Conservation (phyloP, 306 rosid species). For the Prunus armeniaca region DNA sequence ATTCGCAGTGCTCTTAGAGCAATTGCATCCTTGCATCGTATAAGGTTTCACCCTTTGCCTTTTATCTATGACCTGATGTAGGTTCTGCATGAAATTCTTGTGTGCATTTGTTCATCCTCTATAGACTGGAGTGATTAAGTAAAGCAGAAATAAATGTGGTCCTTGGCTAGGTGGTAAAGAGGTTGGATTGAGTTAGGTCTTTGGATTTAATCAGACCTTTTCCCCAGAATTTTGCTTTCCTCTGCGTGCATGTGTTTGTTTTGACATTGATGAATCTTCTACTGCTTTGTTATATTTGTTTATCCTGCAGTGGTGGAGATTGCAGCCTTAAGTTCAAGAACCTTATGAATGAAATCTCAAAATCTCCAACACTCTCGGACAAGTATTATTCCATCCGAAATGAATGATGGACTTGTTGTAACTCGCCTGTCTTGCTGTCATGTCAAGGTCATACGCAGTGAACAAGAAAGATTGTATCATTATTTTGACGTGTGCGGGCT, state of each 20-base stretch:
- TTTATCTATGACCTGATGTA: background rate
- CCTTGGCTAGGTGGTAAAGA: background rate
- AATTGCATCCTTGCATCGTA: conserved; percentile 87
- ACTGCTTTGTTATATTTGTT: conserved; percentile 13
- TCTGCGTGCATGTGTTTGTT: background rate
- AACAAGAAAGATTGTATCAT: background rate
- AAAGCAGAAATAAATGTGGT: background rate
- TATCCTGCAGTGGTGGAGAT: conserved; percentile 86
- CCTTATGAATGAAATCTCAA: conserved; percentile 84
- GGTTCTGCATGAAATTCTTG: background rate
- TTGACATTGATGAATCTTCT: background rate
- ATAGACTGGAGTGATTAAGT: background rate
- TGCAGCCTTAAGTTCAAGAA: conserved; percentile 90
- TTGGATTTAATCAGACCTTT: background rate
- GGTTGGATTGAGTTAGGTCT: background rate
- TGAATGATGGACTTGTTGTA: conserved; percentile 47
- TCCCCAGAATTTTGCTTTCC: background rate
- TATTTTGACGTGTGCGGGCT: background rate
- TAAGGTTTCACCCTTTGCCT: conserved; percentile 56
- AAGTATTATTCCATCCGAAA: conserved; percentile 86
- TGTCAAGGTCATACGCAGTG: conserved; percentile 5
- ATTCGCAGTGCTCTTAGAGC: conserved; percentile 98
- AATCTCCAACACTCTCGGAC: conserved; percentile 69
- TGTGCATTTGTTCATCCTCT: background rate
- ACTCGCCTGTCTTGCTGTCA: background rate